These are phyloP conservation scores for Eimeria sp. DNA, from an alignment of 169 alveolate species.

Conservation along the genomic window DNA sequence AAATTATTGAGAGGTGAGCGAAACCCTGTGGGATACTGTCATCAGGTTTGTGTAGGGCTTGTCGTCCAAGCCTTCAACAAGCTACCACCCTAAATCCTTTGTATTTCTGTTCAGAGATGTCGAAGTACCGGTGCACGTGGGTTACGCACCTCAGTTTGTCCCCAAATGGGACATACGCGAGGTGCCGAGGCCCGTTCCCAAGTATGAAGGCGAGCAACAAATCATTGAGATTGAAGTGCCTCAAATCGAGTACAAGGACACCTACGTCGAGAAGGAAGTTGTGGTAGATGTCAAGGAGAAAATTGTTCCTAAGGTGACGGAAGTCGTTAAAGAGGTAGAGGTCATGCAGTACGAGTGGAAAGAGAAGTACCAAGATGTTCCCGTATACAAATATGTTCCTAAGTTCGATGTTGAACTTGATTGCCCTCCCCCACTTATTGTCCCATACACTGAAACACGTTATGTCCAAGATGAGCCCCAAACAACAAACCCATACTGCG, in stretches of 20 bases:
- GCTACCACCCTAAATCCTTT: neutral
- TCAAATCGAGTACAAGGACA: conserved; percentile 90
- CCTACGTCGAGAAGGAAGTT: conserved; percentile 91
- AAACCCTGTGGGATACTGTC: neutral
- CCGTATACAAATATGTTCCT: conserved; percentile 92
- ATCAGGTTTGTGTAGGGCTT: neutral
- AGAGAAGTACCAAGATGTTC: conserved; percentile 91
- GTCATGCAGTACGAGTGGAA: conserved; percentile 92
- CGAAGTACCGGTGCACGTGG: conserved; percentile 90
- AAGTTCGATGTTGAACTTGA: conserved; percentile 93
- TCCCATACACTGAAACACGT: conserved; percentile 90
- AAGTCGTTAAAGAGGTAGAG: conserved; percentile 91
- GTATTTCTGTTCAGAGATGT: conserved; percentile 81
- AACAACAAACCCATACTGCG: conserved; percentile 61
- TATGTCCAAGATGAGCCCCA: conserved; percentile 85
- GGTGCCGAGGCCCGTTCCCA: conserved; percentile 91
- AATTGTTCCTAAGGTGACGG: conserved; percentile 91
- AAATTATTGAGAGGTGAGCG: conserved; percentile 86
- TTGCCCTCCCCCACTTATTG: conserved; percentile 93
- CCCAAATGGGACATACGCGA: conserved; percentile 93
- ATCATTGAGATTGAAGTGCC: conserved; percentile 91
- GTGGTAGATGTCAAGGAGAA: conserved; percentile 92
- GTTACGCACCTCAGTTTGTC: conserved; percentile 91
- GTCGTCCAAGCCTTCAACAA: neutral
- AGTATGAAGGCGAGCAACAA: conserved; percentile 92